phyloP scores from a whole-genome alignment of 257 asterid species.

The Catharanthus roseus region DNA sequence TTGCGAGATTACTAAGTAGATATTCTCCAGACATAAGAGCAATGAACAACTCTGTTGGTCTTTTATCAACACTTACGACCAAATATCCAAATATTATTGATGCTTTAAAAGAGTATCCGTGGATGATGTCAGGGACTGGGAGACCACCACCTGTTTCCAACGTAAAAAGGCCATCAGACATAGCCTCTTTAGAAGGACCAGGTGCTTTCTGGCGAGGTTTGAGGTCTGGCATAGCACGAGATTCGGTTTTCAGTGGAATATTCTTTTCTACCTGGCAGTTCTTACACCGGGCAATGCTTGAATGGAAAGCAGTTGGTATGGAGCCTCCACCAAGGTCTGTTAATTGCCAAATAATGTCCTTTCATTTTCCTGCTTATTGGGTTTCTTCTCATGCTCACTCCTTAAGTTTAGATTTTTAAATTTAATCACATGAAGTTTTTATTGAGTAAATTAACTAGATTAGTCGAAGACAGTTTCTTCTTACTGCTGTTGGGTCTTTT shows the following conservation, averaged over 20 bases:
- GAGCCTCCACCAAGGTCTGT: conserved; percentile 77
- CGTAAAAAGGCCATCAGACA: conserved; percentile 52
- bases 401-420: not conserved
- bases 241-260: conserved; percentile 80
- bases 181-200: conserved; percentile 79
- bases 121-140: conserved; percentile 98
- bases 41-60: conserved; percentile 54
- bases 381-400: not conserved
- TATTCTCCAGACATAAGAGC: conserved; percentile 52
- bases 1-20: conserved; percentile 60
- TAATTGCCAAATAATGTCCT: not conserved
- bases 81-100: conserved; percentile 47
- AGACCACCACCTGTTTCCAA: conserved; percentile 71
- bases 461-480: too few species aligned
- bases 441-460: not conserved
- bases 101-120: conserved; percentile 80
- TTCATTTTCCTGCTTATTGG: not conserved
- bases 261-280: conserved; percentile 89
- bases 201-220: conserved; percentile 81
- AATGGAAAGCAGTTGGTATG: conserved; percentile 96
- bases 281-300: conserved; percentile 57
- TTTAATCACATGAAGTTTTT: not conserved
- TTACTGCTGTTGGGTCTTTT: too few species aligned
- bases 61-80: conserved; percentile 60
- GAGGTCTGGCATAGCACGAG: conserved; percentile 78